Percentiles rank a stretch among this genome's conserved stretches.
These are phyloP conservation scores for Debaryomyces nepalensis DNA, from an alignment of 1,139 yeast species.

Conservation along the genomic window DNA sequence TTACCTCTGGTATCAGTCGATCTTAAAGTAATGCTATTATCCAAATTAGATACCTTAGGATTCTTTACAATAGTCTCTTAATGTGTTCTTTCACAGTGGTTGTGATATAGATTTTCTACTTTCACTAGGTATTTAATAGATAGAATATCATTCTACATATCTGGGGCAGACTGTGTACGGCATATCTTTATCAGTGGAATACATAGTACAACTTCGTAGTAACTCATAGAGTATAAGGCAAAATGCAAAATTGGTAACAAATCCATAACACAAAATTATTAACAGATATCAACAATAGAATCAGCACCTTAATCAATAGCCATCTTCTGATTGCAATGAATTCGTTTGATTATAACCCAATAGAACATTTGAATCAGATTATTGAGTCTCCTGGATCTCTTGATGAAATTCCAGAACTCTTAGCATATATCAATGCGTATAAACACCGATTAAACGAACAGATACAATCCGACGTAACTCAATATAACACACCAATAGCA, in stretches of 20 bases:
- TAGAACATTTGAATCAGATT: slow-evolving; percentile 37
- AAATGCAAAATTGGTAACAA: slow-evolving; percentile 1
- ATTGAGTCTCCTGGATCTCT: slow-evolving; percentile 50
- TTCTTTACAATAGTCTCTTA: too few species aligned
- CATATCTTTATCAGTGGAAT: too few species aligned
- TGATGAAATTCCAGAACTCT: slow-evolving; percentile 50
- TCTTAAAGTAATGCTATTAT: too few species aligned
- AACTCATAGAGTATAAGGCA: background rate
- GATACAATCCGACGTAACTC: slow-evolving; percentile 36
- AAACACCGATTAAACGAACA: slow-evolving; percentile 50
- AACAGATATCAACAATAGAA: slow-evolving; percentile 1
- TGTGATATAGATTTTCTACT: too few species aligned
- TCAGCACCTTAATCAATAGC: background rate
- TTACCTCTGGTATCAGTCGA: background rate
- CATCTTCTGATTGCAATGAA: slow-evolving; percentile 1
- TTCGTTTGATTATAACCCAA: slow-evolving; percentile 23
- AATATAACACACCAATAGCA: slow-evolving; percentile 31
- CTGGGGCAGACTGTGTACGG: too few species aligned
- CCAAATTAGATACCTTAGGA: too few species aligned
- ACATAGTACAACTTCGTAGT: too few species aligned
- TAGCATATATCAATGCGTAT: slow-evolving; percentile 45
- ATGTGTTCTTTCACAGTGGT: too few species aligned
- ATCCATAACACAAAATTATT: slow-evolving; percentile 8
- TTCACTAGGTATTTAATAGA: too few species aligned
- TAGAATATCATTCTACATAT: too few species aligned